Conservation (phyloP, 306 rosid genomes). For the Citrullus colocynthis region DNA sequence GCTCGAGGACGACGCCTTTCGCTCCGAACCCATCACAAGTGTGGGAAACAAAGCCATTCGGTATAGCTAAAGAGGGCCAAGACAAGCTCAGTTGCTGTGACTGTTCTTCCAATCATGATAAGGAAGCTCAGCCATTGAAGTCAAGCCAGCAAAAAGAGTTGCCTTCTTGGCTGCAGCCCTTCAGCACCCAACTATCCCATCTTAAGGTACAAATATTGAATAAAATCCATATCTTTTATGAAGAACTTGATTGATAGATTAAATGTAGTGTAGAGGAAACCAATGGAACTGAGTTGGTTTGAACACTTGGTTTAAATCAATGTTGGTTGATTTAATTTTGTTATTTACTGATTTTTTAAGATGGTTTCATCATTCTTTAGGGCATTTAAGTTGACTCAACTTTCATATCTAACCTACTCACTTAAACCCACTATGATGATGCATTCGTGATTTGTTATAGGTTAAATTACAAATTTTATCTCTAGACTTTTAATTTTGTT, state of each 20-base stretch:
- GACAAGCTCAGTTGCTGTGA: constrained; percentile 57
- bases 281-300: neutral
- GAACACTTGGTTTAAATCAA: neutral
- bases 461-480: too few species aligned
- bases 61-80: constrained; percentile 30
- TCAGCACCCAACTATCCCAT: constrained; percentile 26
- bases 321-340: neutral
- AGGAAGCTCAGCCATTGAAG: constrained; percentile 57
- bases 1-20: constrained; percentile 35
- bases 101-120: constrained; percentile 60
- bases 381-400: neutral
- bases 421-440: too few species aligned
- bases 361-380: neutral
- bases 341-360: neutral
- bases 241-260: neutral
- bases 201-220: constrained; percentile 40
- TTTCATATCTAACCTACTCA: too few species aligned
- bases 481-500: too few species aligned
- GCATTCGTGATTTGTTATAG: too few species aligned
- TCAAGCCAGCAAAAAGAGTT: constrained; percentile 51
- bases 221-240: neutral
- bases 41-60: constrained; percentile 40
- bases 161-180: constrained; percentile 90
- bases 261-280: neutral
- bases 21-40: constrained; percentile 26